These are phyloP conservation scores for Chytridiales sp. DNA, from an alignment of 371 early-diverging fungal species.

Conservation along the genomic window DNA sequence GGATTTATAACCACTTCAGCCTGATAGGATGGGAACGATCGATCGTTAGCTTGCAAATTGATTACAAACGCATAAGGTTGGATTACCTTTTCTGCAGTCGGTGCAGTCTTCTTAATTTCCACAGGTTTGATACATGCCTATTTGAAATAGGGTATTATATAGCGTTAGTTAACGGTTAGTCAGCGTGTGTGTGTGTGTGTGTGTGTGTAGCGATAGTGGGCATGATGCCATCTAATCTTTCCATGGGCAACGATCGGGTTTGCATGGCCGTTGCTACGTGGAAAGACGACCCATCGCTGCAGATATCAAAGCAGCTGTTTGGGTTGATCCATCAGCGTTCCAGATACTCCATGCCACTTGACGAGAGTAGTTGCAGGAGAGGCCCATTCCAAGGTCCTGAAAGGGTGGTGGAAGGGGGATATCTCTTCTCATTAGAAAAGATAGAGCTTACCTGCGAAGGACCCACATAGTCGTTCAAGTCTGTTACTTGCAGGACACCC, in stretches of 20 bases:
- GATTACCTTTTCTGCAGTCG: constrained; percentile 46
- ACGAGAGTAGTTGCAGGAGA: no score
- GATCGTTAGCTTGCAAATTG: neutral
- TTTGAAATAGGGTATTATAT: no score
- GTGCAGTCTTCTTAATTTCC: constrained; percentile 65
- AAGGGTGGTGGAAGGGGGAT: no score
- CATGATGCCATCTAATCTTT: no score
- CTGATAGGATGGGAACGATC: constrained; percentile 7
- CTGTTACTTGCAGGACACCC: constrained; percentile 80
- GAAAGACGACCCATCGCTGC: no score
- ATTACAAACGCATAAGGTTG: neutral
- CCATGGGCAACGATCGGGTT: neutral
- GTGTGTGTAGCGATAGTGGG: neutral
- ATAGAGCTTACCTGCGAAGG: constrained; percentile 79
- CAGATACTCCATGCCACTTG: no score
- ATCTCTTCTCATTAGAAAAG: no score
- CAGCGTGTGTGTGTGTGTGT: neutral
- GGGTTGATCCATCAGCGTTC: no score
- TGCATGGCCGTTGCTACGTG: neutral
- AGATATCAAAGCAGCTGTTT: no score
- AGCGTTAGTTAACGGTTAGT: no score
- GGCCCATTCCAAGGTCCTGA: no score
- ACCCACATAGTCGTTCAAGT: constrained; percentile 93
- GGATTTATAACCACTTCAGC: constrained; percentile 30
- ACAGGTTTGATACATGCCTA: constrained; percentile 89